Evolutionary conservation across 176 grass and related monocot species (phyloP).

Genomic region (Lolium perenne): DNA sequence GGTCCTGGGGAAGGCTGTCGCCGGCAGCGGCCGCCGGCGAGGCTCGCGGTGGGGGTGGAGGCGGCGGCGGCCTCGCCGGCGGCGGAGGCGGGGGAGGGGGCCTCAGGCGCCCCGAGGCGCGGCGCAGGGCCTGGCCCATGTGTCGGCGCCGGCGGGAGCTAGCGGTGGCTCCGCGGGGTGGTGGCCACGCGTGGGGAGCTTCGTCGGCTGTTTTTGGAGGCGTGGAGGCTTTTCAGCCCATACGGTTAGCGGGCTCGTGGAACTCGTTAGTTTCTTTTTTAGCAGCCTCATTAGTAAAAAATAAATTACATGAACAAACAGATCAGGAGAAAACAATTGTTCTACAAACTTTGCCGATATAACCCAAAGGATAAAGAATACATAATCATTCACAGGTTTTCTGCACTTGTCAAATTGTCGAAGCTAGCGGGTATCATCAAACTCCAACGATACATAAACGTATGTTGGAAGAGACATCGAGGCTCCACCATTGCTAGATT

Average conservation of each 20-base stretch:
- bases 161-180: slow-evolving; percentile 2
- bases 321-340: no score
- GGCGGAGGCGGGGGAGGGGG: slow-evolving; percentile 20
- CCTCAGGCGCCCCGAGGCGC: slow-evolving; percentile 43
- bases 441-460: no score
- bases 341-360: no score
- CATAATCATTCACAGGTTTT: no score
- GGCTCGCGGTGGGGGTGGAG: slow-evolving; percentile 1
- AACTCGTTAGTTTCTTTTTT: neutral
- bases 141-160: slow-evolving; percentile 29
- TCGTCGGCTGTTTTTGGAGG: slow-evolving; percentile 1
- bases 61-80: slow-evolving; percentile 8
- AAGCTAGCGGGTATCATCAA: no score
- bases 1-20: slow-evolving; percentile 44
- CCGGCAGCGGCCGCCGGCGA: slow-evolving; percentile 20
- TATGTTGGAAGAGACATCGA: no score
- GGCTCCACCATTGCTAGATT: no score
- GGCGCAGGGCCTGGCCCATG: slow-evolving; percentile 67
- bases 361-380: no score
- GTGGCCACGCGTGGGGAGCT: slow-evolving; percentile 30
- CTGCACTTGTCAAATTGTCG: no score
- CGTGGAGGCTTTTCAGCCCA: neutral
- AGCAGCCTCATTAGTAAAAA: no score
- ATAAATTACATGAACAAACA: no score
- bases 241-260: neutral